Evolutionary conservation across 78 protist genomes (phyloP), one percentile per base, ranked within the genome.

Genomic region (Emiliania huxleyi): DNA sequence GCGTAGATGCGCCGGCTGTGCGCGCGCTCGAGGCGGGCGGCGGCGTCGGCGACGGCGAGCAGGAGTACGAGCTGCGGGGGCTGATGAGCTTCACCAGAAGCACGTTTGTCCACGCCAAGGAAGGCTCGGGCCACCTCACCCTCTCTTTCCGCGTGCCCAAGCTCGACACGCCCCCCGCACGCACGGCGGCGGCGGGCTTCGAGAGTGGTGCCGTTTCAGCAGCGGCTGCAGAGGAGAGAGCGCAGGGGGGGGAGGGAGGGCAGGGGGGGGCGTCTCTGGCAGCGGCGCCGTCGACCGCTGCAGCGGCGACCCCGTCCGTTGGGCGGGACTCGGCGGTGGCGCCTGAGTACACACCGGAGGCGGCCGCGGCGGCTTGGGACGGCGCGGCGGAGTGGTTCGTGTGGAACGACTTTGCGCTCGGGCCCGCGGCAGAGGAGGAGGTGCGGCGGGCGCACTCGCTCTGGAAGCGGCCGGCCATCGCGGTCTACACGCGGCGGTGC

Each of bases 381-480:
- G 33, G 8, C n/a, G n/a, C 37, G 5, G 75, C 29, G n/a, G 37
- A 62, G n/a, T 77, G 85, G 85, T 77, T 15, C 46, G 26, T 40
- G 0, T 77, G 85, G 85, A 77, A 77, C 46, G 85, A 77, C 46
- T 77, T 77, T 48, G 29, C 15, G 1, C 18, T 77, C 26, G 33
- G 35, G 19, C 35, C 1, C 2, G 33, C n/a, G 42, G 0, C 85
- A 8, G 46, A 77, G 46, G 48, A 6, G 49, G 48, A 77, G 85
- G 85, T 40, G 42, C 35, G 35, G 29, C 3, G n/a, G n/a, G 26
- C 12, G 23, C 12, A 77, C 69, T 46, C 55, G 40, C 37, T 3
- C 5, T 85, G 90, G 90, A 85, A 85, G 90, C 90, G 69, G 69
- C 90, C 90, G 11, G 33, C 48, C 37, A 21, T 23, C 19, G 11